Conservation (phyloP, 306 rosid genomes). For the Cucumis cinereus region DNA sequence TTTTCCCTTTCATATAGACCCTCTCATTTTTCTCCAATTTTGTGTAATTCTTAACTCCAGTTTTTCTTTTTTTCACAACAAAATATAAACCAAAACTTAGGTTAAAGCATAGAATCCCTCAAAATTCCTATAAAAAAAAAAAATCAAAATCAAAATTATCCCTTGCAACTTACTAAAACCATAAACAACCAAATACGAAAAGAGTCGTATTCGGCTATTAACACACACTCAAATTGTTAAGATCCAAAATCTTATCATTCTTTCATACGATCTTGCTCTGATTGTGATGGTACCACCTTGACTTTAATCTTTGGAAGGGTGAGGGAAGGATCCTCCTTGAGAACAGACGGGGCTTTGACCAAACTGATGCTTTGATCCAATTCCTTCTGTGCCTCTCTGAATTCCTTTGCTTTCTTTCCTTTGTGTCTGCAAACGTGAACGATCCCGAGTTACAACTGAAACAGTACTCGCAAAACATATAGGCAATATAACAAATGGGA, state of each 20-base stretch:
- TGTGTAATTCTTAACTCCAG: no score
- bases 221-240: no score
- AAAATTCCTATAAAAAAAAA: no score
- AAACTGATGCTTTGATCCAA: constrained; percentile 29
- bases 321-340: constrained; percentile 34
- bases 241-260: constrained; percentile 29
- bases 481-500: not conserved
- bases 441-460: not conserved
- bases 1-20: no score
- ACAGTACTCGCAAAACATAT: not conserved
- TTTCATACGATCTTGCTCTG: constrained; percentile 44
- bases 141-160: no score
- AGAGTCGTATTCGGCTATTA: no score
- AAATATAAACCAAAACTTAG: no score
- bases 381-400: constrained; percentile 28
- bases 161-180: no score
- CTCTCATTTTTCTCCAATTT: no score
- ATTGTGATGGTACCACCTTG: constrained; percentile 27
- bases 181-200: no score
- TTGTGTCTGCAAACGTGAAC: constrained; percentile 31
- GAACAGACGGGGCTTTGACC: constrained; percentile 44
- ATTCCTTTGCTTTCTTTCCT: constrained; percentile 24
- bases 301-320: constrained; percentile 40
- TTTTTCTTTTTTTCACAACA: no score
- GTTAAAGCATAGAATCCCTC: no score